These are phyloP conservation scores for Pseudomassariella vexata DNA, from an alignment of 2,329 filamentous ascomycete genomes.

Conservation along the genomic window DNA sequence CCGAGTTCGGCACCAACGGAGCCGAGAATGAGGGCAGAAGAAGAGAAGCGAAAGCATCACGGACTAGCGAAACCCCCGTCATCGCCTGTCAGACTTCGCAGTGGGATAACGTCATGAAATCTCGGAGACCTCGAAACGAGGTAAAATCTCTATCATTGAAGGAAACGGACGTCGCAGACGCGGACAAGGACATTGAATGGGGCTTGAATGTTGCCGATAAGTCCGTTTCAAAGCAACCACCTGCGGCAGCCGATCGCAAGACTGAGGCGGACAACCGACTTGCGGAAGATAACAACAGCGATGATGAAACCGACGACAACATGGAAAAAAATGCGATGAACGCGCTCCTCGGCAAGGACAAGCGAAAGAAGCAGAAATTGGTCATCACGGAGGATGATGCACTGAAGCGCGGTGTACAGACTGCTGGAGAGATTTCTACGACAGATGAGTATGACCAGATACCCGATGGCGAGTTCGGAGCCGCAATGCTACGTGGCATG, in stretches of 20 bases:
- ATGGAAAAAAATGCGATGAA: constrained; percentile 55
- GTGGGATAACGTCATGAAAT: constrained; percentile 25
- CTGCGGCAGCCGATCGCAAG: constrained; percentile 12
- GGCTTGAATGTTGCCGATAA: constrained; percentile 27
- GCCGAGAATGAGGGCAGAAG: constrained; percentile 15
- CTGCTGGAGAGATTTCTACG: constrained; percentile 69
- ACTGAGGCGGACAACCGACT: constrained; percentile 6
- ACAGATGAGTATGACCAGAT: constrained; percentile 82
- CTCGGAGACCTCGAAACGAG: constrained; percentile 14
- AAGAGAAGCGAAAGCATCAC: constrained; percentile 8
- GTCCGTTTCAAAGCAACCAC: constrained; percentile 6
- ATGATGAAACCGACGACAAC: constrained; percentile 9
- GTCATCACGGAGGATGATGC: constrained; percentile 63
- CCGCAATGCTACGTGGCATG: constrained; percentile 85
- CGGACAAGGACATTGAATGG: constrained; percentile 31
- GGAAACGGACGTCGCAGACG: constrained; percentile 21
- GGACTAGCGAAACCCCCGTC: constrained; percentile 12
- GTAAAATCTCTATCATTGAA: too few species aligned
- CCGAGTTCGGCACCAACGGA: constrained; percentile 22
- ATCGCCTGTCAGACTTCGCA: constrained; percentile 24
- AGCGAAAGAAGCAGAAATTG: constrained; percentile 35
- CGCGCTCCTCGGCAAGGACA: constrained; percentile 56
- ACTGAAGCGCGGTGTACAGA: constrained; percentile 63
- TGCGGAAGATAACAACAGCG: constrained; percentile 10
- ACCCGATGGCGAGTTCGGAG: constrained; percentile 91